Base-by-base conservation (phyloP, 345 rosid species). In the Gossypium anomalum region DNA sequence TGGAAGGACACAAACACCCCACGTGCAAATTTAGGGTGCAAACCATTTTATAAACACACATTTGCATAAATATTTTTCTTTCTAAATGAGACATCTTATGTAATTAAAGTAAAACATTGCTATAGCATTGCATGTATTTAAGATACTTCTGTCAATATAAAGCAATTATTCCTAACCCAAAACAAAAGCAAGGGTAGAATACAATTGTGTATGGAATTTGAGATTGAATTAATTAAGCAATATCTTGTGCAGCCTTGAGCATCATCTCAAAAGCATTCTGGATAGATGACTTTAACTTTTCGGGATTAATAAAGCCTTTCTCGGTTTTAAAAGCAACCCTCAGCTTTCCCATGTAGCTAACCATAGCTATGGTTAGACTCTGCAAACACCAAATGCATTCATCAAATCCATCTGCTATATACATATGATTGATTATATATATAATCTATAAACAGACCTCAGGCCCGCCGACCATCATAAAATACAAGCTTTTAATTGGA, bases 401-500 rank as follows among this genome's bases (percentile, higher is more conserved):
- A 12, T 38, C 10, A 53, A 55, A 7, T 11, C 16, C 29, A 34
- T 10, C 2, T 27, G 20, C 49, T 45, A 45, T 45, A 45, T 45
- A 2, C 14, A 45, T 8, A 45, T 45, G 12, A 45, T 45, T 45
- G 12, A 10, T 45, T 10, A 10, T 9, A 1, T 20, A 8, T 8
- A 59, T 2, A 23, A 23, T 59, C 8, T 22, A 7, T 13, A 12
- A 56, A 48, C 19, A 10, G 78, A 87, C 89, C 84, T 82, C 82
- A 52, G 89, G 89, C 1, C 51, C 78, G 9, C 89, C 89, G 1
- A 59, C 78, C 2, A 80, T 78, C 83, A 77, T 71, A 52, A 79
- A 86, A 71, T 84, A 88, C 11, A 86, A 52, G 69, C 89, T 86
- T 53, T 79, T 80, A 12, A 88, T 7, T 1, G 89, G 91, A 77